Percentiles rank a stretch among this genome's conserved stretches.
Conservation (phyloP, 2,329 filamentous ascomycete species). For the Trichophyton simii region DNA sequence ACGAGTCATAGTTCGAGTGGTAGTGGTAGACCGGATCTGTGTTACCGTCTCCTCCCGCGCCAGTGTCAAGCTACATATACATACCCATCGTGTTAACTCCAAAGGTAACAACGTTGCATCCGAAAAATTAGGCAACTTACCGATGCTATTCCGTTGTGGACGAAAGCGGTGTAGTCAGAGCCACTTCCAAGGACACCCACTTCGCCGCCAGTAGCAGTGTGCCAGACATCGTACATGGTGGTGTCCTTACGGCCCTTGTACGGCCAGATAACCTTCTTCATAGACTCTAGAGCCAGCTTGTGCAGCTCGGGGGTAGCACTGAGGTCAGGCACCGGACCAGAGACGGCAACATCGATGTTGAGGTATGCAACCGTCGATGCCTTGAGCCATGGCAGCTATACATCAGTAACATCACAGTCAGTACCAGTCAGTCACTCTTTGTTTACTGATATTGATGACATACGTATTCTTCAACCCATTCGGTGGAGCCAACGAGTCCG, state of each 20-base stretch:
- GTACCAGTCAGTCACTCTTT: background rate
- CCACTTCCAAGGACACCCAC: constrained; percentile 35
- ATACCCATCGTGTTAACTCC: background rate
- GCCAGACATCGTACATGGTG: constrained; percentile 38
- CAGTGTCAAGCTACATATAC: constrained; percentile 28
- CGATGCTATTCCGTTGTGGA: constrained; percentile 32
- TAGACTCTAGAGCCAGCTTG: constrained; percentile 21
- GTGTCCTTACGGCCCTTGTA: constrained; percentile 25
- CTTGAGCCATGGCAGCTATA: constrained; percentile 33
- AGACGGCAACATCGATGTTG: constrained; percentile 40
- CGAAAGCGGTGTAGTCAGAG: constrained; percentile 37
- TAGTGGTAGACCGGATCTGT: constrained; percentile 37
- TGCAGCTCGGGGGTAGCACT: constrained; percentile 32
- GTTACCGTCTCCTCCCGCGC: constrained; percentile 23
- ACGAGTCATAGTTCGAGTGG: constrained; percentile 37
- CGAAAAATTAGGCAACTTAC: constrained; percentile 5
- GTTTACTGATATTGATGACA: background rate
- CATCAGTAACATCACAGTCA: background rate
- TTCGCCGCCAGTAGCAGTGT: constrained; percentile 21
- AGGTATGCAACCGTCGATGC: constrained; percentile 36
- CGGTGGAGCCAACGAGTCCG: constrained; percentile 31
- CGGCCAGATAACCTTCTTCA: constrained; percentile 34
- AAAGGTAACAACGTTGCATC: background rate
- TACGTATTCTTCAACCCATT: constrained; percentile 39
- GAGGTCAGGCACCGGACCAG: constrained; percentile 31